phyloP scores from a whole-genome alignment of 2,329 filamentous ascomycete genomes.

The Penicillium sp. region DNA sequence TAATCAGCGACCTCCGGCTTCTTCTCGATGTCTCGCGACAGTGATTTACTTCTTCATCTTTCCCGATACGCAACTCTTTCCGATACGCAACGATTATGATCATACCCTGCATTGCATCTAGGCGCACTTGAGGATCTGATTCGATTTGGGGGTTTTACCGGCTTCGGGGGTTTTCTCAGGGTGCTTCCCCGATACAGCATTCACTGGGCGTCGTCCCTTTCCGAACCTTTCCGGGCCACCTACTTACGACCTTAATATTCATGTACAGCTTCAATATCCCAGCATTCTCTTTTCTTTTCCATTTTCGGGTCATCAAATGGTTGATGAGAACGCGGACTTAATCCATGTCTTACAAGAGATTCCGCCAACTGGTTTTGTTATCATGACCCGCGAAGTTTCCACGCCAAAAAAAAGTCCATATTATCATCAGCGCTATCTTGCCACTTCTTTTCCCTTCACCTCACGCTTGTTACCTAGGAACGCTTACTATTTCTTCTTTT shows the following conservation, averaged over 20 bases:
- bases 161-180: slow-evolving; percentile 7
- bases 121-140: slow-evolving; percentile 33
- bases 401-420: slow-evolving; percentile 13
- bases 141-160: slow-evolving; percentile 18
- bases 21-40: slow-evolving; percentile 9
- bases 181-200: slow-evolving; percentile 25
- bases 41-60: slow-evolving; percentile 13
- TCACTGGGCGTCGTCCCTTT: slow-evolving; percentile 29
- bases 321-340: slow-evolving; percentile 19
- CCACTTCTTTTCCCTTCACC: not conserved
- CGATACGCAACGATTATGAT: slow-evolving; percentile 36
- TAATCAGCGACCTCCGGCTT: slow-evolving; percentile 39
- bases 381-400: not conserved
- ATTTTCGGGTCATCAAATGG: slow-evolving; percentile 15
- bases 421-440: slow-evolving; percentile 16
- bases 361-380: not conserved
- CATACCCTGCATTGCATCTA: slow-evolving; percentile 38
- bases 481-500: not conserved
- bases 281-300: slow-evolving; percentile 4
- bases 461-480: slow-evolving; percentile 4
- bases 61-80: not conserved
- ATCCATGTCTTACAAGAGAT: not conserved
- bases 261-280: slow-evolving; percentile 30
- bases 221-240: slow-evolving; percentile 19
- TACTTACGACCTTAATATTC: slow-evolving; percentile 28